phyloP scores from a whole-genome alignment of 208 protist species.

The Acanthamoeba divionensis region DNA sequence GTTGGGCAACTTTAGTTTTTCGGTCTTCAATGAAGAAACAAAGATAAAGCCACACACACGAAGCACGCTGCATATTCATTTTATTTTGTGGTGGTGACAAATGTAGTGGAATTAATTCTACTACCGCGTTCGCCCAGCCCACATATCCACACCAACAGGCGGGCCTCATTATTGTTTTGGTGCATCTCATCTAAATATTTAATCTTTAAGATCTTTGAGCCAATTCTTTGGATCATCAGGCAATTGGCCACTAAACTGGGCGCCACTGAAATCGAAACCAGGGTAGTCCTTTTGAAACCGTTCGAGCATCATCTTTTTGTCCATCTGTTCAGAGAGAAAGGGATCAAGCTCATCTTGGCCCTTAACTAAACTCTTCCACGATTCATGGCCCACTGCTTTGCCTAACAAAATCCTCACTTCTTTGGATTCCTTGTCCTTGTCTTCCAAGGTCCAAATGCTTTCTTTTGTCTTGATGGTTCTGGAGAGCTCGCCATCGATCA shows the following conservation, averaged over 20 bases:
- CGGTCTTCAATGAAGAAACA: no score
- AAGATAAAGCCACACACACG: no score
- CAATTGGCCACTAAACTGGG: constrained; percentile 44
- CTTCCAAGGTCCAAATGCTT: constrained; percentile 28
- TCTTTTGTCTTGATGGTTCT: constrained; percentile 18
- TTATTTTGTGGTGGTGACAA: no score
- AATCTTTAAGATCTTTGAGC: not conserved
- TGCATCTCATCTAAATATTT: not conserved
- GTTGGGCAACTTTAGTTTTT: no score
- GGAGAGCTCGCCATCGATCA: not conserved
- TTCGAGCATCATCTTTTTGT: constrained; percentile 61
- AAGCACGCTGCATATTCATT: no score
- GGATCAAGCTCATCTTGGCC: constrained; percentile 46
- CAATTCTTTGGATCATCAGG: constrained; percentile 54
- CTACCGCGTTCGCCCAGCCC: no score
- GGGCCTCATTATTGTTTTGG: not conserved
- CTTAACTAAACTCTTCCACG: constrained; percentile 47
- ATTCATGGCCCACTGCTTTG: constrained; percentile 34
- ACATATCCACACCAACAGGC: no score
- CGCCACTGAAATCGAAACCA: constrained; percentile 59
- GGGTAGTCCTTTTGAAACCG: constrained; percentile 51
- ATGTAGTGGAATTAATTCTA: no score
- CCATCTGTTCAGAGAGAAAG: constrained; percentile 40
- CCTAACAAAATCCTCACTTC: constrained; percentile 7
- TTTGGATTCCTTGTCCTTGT: constrained; percentile 30